Base-by-base conservation (phyloP, 2,329 filamentous ascomycete genomes). In the Pezicula rhizophila region DNA sequence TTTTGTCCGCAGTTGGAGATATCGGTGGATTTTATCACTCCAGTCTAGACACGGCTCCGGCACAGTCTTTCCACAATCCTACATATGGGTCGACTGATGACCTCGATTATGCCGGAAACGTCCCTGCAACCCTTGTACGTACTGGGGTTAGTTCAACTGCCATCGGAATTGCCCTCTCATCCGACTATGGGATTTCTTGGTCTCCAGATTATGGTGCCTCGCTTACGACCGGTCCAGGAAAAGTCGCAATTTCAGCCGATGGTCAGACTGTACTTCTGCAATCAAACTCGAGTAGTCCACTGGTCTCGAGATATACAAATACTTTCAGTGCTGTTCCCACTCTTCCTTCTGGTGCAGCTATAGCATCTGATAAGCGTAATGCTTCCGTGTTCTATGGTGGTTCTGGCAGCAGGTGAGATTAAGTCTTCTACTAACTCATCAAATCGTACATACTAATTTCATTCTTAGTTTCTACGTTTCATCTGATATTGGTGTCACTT, bases 331-430 rank as follows among this genome's bases (percentile, higher is more conserved):
- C 64, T 68, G 46, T 45, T n/a, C 20, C 33, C 15, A 42, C 46
- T 33, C 35, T 48, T 6, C 46, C 46, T 17, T 25, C 34, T 20
- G 18, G 25, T 3, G 40, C 42, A 8, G 42, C 20, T 6, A 70
- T 80, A 41, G 76, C 74, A 8, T 70, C 75, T 7, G 77, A 80
- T 59, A 77, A 76, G 63, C 67, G 70, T 44, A 69, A 75, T 42
- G 73, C 71, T 42, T 70, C 68, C 10, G 67, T 71, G 47, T 79
- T 80, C 57, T 51, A 51, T 35, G 49, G 39, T 11, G 46, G 33
- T 5, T 33, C 44, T 15, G 34, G 35, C 11, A 0, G 66, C 66
- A 8, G 71, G 76, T 1, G 65, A 71, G 5, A 72, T 82, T 45
- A 77, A 76, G 5, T 71, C 75, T 23, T 23, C 23, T 23, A 23